These are phyloP conservation scores for Rhodomyrtus psidioides DNA, from an alignment of 441 rosid species.

Conservation along the genomic window DNA sequence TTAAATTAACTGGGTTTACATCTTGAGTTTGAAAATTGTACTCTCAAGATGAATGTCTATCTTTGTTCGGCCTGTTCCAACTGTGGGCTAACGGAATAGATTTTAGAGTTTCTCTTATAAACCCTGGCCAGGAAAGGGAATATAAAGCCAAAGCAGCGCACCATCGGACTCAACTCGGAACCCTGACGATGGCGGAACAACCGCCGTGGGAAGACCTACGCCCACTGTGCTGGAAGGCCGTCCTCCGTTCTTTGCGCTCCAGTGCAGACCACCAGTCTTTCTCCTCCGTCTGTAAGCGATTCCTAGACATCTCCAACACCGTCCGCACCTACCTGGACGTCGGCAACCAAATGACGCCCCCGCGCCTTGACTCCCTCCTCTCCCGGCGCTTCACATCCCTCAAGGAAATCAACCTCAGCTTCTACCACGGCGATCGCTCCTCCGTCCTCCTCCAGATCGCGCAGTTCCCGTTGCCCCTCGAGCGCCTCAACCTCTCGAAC, in stretches of 20 bases:
- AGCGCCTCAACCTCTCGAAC: constrained; percentile 31
- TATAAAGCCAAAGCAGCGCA: too few species aligned
- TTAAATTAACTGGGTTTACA: too few species aligned
- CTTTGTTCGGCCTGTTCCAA: too few species aligned
- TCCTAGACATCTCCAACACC: constrained; percentile 38
- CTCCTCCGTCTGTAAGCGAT: too few species aligned
- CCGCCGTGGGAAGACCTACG: constrained; percentile 28
- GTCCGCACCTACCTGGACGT: constrained; percentile 36
- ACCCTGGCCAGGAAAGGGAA: too few species aligned
- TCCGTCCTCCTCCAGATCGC: constrained; percentile 29
- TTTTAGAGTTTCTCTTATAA: too few species aligned
- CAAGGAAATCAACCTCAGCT: constrained; percentile 23
- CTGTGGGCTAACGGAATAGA: too few species aligned
- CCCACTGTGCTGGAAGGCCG: constrained; percentile 63
- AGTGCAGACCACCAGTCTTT: constrained; percentile 37
- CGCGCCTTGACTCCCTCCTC: constrained; percentile 26
- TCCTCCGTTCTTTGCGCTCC: constrained; percentile 30
- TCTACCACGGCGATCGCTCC: constrained; percentile 12
- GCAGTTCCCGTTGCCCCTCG: constrained; percentile 24
- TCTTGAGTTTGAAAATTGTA: too few species aligned
- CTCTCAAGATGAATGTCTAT: too few species aligned
- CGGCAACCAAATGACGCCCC: constrained; percentile 21
- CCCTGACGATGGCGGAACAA: neutral
- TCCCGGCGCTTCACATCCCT: constrained; percentile 36
- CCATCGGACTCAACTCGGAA: too few species aligned